Evolutionary conservation across 106 monocot species (phyloP).

Genomic region (Dactylorhiza incarnata): DNA sequence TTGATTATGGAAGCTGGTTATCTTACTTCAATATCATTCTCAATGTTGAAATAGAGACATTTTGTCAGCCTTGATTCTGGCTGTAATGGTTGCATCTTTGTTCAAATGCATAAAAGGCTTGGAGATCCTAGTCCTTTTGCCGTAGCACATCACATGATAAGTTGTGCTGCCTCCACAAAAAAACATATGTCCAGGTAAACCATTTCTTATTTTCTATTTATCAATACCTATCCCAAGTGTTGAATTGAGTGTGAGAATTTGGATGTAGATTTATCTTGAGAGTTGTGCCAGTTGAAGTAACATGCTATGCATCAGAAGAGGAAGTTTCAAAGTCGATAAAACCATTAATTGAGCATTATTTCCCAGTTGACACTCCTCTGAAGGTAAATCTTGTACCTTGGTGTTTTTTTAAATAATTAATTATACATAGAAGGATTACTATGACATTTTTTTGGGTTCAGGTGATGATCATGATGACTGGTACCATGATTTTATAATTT

Average conservation of each 20-base stretch:
- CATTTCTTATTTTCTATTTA: neutral
- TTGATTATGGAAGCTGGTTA: neutral
- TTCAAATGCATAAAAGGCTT: slow-evolving; percentile 83
- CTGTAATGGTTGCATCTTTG: slow-evolving; percentile 86
- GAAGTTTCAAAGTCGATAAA: slow-evolving; percentile 82
- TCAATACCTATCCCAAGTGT: neutral
- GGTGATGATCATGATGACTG: neutral
- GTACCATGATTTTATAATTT: neutral
- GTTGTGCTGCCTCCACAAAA: slow-evolving; percentile 55
- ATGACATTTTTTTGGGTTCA: neutral
- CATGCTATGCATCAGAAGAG: slow-evolving; percentile 94
- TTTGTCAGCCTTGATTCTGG: slow-evolving; percentile 90
- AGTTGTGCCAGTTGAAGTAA: slow-evolving; percentile 77
- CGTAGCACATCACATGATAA: slow-evolving; percentile 74
- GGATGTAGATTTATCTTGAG: slow-evolving; percentile 78
- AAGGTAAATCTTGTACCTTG: slow-evolving; percentile 45
- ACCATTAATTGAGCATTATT: slow-evolving; percentile 68
- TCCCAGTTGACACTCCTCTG: slow-evolving; percentile 52
- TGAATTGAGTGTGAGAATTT: slow-evolving; percentile 9
- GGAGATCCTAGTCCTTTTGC: slow-evolving; percentile 65
- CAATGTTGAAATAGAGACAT: slow-evolving; percentile 57
- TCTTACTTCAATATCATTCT: slow-evolving; percentile 3
- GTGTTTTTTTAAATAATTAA: neutral
- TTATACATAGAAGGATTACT: slow-evolving; percentile 1
- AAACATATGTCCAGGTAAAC: slow-evolving; percentile 94